These are phyloP conservation scores for Yamadazyma trypodendri DNA, from an alignment of 1,139 yeast species.

Conservation along the genomic window DNA sequence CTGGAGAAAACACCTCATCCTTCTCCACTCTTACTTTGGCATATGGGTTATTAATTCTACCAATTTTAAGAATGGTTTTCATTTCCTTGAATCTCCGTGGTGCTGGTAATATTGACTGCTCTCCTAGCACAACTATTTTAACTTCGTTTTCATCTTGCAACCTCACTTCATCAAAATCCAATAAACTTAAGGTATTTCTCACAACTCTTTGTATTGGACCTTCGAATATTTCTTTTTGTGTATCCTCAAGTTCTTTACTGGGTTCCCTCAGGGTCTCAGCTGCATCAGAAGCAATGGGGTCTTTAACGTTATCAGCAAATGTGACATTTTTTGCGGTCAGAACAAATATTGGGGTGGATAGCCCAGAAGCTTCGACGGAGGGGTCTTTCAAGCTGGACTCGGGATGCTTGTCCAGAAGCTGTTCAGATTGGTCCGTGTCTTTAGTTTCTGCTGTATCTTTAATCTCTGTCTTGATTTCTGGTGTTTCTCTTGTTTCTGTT, in stretches of 20 bases:
- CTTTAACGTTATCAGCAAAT: constrained; percentile 7
- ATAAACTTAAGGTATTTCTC: constrained; percentile 47
- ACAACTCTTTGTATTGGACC: constrained; percentile 67
- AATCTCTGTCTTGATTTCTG: too few relatives aligned
- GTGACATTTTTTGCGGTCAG: constrained; percentile 1
- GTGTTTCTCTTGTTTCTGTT: too few relatives aligned
- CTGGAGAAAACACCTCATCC: constrained; percentile 35
- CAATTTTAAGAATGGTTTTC: constrained; percentile 53
- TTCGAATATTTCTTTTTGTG: constrained; percentile 36
- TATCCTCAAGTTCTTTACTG: constrained; percentile 3
- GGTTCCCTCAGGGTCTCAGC: constrained; percentile 2
- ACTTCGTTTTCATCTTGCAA: constrained; percentile 18
- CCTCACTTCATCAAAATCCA: constrained; percentile 37
- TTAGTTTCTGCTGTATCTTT: too few relatives aligned
- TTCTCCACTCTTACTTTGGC: constrained; percentile 36
- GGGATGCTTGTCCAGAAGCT: too few relatives aligned
- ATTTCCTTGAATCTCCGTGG: constrained; percentile 53
- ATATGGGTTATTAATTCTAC: constrained; percentile 43
- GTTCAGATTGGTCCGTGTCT: too few relatives aligned
- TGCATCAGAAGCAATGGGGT: constrained; percentile 7
- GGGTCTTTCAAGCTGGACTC: too few relatives aligned
- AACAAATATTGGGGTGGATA: neutral
- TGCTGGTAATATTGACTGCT: constrained; percentile 52
- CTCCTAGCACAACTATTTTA: constrained; percentile 57
- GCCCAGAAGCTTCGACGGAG: too few relatives aligned